Conservation (phyloP, 1,284 basidiomycete genomes). For the Coniferiporia sulphurascens region DNA sequence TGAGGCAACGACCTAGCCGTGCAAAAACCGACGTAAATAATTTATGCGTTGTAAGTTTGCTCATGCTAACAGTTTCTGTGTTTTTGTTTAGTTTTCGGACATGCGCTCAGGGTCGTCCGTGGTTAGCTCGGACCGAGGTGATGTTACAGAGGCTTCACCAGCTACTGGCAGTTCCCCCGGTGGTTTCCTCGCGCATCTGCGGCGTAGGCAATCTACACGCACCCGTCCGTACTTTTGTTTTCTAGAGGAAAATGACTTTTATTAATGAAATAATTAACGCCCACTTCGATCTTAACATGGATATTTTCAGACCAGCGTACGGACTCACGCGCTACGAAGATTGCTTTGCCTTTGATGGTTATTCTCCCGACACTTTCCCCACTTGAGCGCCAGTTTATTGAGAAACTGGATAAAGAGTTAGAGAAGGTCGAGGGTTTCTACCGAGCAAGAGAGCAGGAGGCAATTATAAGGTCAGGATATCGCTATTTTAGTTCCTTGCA, state of each 20-base stretch:
- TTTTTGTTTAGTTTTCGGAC: neutral
- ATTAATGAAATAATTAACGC: neutral
- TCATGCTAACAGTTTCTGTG: neutral
- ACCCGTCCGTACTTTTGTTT: neutral
- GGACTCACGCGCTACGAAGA: neutral
- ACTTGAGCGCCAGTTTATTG: constrained; percentile 62
- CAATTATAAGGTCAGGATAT: constrained; percentile 37
- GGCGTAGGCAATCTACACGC: constrained; percentile 6
- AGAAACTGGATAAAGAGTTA: constrained; percentile 68
- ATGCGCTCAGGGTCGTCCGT: neutral
- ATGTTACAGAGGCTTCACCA: neutral
- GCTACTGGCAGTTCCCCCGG: neutral
- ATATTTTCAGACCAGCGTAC: neutral
- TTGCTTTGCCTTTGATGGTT: constrained; percentile 6
- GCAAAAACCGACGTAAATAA: constrained; percentile 8
- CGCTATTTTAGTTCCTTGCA: neutral
- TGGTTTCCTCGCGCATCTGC: constrained; percentile 13
- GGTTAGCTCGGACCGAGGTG: neutral
- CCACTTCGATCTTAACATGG: neutral
- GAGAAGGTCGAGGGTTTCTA: constrained; percentile 86
- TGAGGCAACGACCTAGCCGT: neutral
- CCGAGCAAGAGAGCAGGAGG: constrained; percentile 67
- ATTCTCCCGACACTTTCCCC: constrained; percentile 8
- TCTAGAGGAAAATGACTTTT: neutral
- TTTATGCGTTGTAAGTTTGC: neutral